Percentiles rank a stretch among this genome's conserved stretches.
phyloP scores from a whole-genome alignment of 768 basidiomycete species.

The Rhizopogon vesiculosus region DNA sequence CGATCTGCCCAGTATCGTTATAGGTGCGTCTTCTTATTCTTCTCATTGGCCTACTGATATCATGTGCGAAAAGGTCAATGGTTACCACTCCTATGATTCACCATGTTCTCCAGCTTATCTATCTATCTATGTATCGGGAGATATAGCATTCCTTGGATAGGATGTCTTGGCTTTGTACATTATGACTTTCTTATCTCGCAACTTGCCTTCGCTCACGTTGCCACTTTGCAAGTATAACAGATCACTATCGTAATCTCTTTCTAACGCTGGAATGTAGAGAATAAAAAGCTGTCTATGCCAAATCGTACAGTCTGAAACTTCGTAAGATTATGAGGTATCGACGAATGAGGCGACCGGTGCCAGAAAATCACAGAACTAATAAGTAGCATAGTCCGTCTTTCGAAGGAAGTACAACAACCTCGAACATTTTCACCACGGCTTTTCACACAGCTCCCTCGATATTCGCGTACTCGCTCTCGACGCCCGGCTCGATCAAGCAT shows the following conservation, averaged over 20 bases:
- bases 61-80: slow-evolving; percentile 64
- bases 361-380: not conserved
- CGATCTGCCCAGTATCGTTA: slow-evolving; percentile 84
- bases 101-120: not conserved
- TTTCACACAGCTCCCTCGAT: slow-evolving; percentile 66
- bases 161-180: slow-evolving; percentile 8
- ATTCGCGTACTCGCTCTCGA: slow-evolving; percentile 87
- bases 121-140: slow-evolving; percentile 10
- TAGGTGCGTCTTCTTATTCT: slow-evolving; percentile 46
- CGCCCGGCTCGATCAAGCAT: slow-evolving; percentile 85
- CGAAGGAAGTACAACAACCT: slow-evolving; percentile 1
- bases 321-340: not conserved
- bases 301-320: not conserved
- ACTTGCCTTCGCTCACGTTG: slow-evolving; percentile 3
- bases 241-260: not conserved
- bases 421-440: not conserved
- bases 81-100: slow-evolving; percentile 66
- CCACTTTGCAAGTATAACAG: not conserved
- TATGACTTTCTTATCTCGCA: slow-evolving; percentile 9
- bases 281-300: not conserved
- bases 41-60: not conserved
- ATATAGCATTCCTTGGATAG: slow-evolving; percentile 3
- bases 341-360: not conserved
- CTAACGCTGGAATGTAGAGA: not conserved
- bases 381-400: not conserved